phyloP scores from a whole-genome alignment of 2,329 filamentous ascomycete genomes.

The Helicocarpus griseus region DNA sequence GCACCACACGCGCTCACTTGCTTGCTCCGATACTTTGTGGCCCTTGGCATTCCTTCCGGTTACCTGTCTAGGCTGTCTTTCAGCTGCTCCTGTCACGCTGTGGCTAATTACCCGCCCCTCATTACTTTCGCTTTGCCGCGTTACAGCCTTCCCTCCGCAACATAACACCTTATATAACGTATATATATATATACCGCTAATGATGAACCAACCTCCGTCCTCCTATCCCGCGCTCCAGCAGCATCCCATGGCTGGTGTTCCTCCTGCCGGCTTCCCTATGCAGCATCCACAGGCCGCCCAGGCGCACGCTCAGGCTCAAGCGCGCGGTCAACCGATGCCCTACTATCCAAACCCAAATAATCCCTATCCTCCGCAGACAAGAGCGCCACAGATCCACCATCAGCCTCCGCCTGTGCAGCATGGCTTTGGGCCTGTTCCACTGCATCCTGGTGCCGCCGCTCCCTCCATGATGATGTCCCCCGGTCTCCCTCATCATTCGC shows the following conservation, averaged over 20 bases:
- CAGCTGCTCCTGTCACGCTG: background rate
- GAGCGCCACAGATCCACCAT: slow-evolving; percentile 7
- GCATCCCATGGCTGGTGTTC: slow-evolving; percentile 6
- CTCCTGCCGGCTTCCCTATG: slow-evolving; percentile 7
- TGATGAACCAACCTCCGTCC: slow-evolving; percentile 12
- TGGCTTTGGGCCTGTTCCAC: slow-evolving; percentile 10
- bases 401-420: slow-evolving; percentile 10
- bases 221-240: slow-evolving; percentile 14
- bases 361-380: slow-evolving; percentile 7
- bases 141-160: background rate
- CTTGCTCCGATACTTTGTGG: background rate
- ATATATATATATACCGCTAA: background rate
- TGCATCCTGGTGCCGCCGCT: slow-evolving; percentile 3
- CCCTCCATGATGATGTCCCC: slow-evolving; percentile 13
- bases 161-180: background rate
- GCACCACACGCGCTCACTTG: background rate
- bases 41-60: background rate
- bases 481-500: slow-evolving; percentile 9
- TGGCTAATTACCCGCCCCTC: background rate
- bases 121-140: background rate
- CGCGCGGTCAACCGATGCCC: slow-evolving; percentile 6
- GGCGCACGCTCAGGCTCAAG: slow-evolving; percentile 1
- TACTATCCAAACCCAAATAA: slow-evolving; percentile 10
- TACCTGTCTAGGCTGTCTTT: background rate
- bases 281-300: slow-evolving; percentile 3